Percentiles rank a stretch among this genome's conserved stretches.
phyloP scores from a whole-genome alignment of 306 rosid genomes.

The Vicia faba region DNA sequence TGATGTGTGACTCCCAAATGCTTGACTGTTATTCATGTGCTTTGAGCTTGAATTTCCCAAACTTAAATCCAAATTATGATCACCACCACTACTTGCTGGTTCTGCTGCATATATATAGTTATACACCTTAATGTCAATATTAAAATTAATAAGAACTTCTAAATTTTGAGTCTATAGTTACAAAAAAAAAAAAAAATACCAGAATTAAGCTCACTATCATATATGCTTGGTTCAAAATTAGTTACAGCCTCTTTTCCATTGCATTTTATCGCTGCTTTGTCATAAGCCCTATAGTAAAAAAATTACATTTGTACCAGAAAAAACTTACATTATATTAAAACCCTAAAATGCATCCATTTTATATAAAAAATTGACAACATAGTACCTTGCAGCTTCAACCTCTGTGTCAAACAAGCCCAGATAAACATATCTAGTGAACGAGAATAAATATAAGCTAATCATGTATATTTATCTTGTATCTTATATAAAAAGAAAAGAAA shows the following conservation, averaged over 20 bases:
- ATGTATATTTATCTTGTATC: neutral
- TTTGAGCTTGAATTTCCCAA: constrained; percentile 67
- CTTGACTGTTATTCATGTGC: neutral
- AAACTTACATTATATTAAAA: neutral
- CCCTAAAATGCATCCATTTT: constrained; percentile 20
- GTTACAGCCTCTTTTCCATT: constrained; percentile 99
- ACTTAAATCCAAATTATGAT: constrained; percentile 71
- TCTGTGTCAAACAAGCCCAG: constrained; percentile 95
- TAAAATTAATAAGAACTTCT: neutral
- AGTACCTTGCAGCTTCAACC: constrained; percentile 90
- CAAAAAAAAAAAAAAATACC: constrained; percentile 46
- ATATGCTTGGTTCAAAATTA: constrained; percentile 95
- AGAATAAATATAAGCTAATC: constrained; percentile 7
- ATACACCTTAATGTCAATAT: neutral
- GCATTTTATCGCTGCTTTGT: constrained; percentile 96
- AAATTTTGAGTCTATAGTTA: neutral
- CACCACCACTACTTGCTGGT: constrained; percentile 44
- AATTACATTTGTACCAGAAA: no score
- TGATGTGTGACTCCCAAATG: constrained; percentile 39
- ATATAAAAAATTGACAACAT: neutral
- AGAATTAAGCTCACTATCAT: constrained; percentile 75
- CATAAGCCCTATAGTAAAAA: constrained; percentile 83
- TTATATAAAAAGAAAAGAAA: neutral
- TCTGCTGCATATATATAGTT: constrained; percentile 34
- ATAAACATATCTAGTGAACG: constrained; percentile 75